These are phyloP conservation scores for Podospora tetraspora DNA, from an alignment of 495 filamentous ascomycete species.

Conservation along the genomic window DNA sequence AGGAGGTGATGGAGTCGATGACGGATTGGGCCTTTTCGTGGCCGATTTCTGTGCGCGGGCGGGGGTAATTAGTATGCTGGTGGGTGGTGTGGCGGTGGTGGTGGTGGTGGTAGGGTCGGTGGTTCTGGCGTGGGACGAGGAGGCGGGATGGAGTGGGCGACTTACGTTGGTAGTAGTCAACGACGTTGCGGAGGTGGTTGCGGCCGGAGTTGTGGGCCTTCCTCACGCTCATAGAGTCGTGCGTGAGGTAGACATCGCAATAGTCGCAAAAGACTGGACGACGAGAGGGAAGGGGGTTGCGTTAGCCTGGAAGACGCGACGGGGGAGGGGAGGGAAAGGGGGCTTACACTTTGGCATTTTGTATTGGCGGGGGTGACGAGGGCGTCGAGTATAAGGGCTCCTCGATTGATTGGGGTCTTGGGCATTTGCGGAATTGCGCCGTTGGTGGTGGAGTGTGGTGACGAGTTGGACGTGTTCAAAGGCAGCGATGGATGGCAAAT, in stretches of 20 bases:
- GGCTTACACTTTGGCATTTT: conserved; percentile 45
- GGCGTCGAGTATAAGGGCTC: neutral
- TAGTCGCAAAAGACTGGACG: conserved; percentile 72
- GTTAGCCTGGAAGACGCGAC: conserved; percentile 13
- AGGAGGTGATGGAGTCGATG: conserved; percentile 93
- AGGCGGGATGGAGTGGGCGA: conserved; percentile 9
- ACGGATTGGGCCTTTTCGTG: conserved; percentile 98
- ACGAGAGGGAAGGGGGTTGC: neutral
- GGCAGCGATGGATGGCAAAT: conserved; percentile 7
- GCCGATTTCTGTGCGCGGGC: conserved; percentile 67
- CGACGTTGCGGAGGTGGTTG: conserved; percentile 94
- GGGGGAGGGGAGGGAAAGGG: conserved; percentile 1
- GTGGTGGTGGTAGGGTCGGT: neutral
- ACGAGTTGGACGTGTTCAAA: neutral
- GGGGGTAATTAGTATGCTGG: conserved; percentile 4
- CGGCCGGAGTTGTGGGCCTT: conserved; percentile 96
- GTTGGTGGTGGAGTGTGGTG: neutral
- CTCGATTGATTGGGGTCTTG: neutral
- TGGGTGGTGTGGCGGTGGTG: neutral
- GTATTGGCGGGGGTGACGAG: conserved; percentile 6
- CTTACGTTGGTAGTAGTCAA: conserved; percentile 96
- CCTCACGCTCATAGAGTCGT: conserved; percentile 99
- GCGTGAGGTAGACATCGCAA: conserved; percentile 99
- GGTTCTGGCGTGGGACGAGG: neutral
- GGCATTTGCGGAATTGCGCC: neutral